Percentiles rank a stretch among this genome's conserved stretches.
Evolutionary conservation across 148 eudicot genomes (phyloP).

Genomic region (Nepenthes gracilis): DNA sequence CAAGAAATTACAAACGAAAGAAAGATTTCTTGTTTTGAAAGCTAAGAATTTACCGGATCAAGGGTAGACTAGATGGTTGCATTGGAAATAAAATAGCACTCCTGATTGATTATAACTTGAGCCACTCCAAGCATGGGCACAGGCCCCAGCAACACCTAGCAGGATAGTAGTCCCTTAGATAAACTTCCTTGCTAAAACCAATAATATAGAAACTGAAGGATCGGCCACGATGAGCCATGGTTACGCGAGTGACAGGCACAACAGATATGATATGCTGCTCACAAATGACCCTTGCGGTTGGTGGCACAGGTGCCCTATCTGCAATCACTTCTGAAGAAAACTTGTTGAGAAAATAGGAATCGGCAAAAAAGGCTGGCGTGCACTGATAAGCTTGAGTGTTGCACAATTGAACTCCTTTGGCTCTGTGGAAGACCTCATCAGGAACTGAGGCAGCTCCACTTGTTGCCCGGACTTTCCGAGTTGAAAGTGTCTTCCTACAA

Average conservation of each 20-base stretch:
- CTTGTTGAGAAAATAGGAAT: slow-evolving; percentile 79
- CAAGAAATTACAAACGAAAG: no score
- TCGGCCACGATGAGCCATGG: slow-evolving; percentile 51
- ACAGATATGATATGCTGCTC: slow-evolving; percentile 85
- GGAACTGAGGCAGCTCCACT: slow-evolving; percentile 97
- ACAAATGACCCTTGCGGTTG: slow-evolving; percentile 67
- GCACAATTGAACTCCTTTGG: slow-evolving; percentile 84
- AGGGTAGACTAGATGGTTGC: background rate
- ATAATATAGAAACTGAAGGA: slow-evolving; percentile 82
- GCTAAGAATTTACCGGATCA: background rate
- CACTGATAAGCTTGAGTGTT: slow-evolving; percentile 95
- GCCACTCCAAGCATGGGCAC: slow-evolving; percentile 94
- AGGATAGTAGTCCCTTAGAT: slow-evolving; percentile 82
- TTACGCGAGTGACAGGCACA: slow-evolving; percentile 88
- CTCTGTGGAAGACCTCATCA: slow-evolving; percentile 93
- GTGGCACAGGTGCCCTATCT: slow-evolving; percentile 61
- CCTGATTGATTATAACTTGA: slow-evolving; percentile 31
- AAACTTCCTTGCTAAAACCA: slow-evolving; percentile 74
- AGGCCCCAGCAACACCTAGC: slow-evolving; percentile 91
- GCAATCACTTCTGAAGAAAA: slow-evolving; percentile 95
- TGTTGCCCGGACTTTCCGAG: slow-evolving; percentile 76
- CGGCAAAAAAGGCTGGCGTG: slow-evolving; percentile 85
- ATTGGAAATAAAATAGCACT: background rate
- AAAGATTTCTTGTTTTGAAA: background rate
- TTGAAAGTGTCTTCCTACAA: slow-evolving; percentile 68